Evolutionary conservation across 2,329 filamentous ascomycete genomes (phyloP), one percentile per base, ranked within the genome.

Genomic region (Pleoardoris graminearum): DNA sequence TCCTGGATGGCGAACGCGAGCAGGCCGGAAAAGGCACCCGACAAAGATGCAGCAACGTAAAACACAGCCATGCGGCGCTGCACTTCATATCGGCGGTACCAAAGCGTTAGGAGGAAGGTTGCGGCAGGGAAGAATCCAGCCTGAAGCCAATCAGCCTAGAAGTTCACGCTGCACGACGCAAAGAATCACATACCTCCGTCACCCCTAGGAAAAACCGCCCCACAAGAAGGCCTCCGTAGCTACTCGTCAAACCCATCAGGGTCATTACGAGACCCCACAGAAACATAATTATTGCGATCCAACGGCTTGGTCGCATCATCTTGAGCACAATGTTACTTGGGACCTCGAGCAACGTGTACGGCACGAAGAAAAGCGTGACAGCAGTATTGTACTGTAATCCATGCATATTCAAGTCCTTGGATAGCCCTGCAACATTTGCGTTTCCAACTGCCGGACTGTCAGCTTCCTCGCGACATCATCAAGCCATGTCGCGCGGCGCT

Each of bases 91-190:
- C 70, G 63, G 2, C 62, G 63, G 42, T 73, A 73, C 70, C 70
- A 73, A 7, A 70, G 49, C 3, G 69, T 72, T 7, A 73, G 54
- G 11, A 71, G 49, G 44, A 71, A 71, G 0, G 82, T 82, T 62
- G 88, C 87, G 17, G 85, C 86, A 0, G 86, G 86, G 3, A 88
- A 76, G 48, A 89, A 74, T 0, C 85, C 86, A 27, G 82, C 80
- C 65, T 67, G 38, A 4, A 29, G 11, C n/a, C 19, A 10, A 36
- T 65, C 14, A 65, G 60, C 25, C 41, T 49, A 22, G 30, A 11
- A 17, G n/a, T n/a, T n/a, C n/a, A 8, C n/a, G 32, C 12, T 35
- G 39, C 22, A 14, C 3, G 29, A 41, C 1, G 12, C 2, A 19
- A 23, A 17, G 38, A 14, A 22, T 11, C 16, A 16, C 50, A 61